These are phyloP conservation scores for Austropuccinia psidii DNA, from an alignment of 1,284 basidiomycete genomes.

Conservation along the genomic window DNA sequence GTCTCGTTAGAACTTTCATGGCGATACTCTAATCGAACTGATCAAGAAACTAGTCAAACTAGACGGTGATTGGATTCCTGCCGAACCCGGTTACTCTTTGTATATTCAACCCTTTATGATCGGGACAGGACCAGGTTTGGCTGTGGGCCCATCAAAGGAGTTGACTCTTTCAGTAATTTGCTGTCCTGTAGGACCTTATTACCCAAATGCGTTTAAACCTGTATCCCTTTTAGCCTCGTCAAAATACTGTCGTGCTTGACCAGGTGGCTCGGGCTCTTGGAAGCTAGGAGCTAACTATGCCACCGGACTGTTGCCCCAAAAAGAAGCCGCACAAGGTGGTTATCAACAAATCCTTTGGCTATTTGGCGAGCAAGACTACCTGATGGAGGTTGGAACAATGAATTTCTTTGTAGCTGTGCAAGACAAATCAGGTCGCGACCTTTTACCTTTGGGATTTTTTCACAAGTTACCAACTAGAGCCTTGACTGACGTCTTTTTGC, in stretches of 20 bases:
- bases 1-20: conserved; percentile 69
- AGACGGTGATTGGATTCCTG: conserved; percentile 89
- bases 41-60: conserved; percentile 81
- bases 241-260: conserved; percentile 77
- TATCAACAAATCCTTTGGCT: conserved; percentile 96
- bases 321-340: conserved; percentile 69
- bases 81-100: conserved; percentile 76
- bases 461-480: too few relatives aligned
- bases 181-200: conserved; percentile 83
- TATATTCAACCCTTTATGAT: conserved; percentile 84
- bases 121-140: conserved; percentile 79
- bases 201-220: conserved; percentile 90
- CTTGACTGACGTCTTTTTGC: too few relatives aligned
- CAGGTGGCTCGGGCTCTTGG: conserved; percentile 84
- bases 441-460: too few relatives aligned
- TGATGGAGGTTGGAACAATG: conserved; percentile 71
- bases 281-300: conserved; percentile 83
- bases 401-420: conserved; percentile 85
- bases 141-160: conserved; percentile 76
- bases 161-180: conserved; percentile 91
- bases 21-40: conserved; percentile 66
- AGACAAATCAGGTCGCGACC: conserved; percentile 64
- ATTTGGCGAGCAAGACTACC: conserved; percentile 71
- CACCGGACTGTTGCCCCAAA: conserved; percentile 78
- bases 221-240: conserved; percentile 85